Percentiles rank a stretch among this genome's conserved stretches.
Conservation (phyloP, 495 filamentous ascomycete species). For the Gamarada debralockiae region DNA sequence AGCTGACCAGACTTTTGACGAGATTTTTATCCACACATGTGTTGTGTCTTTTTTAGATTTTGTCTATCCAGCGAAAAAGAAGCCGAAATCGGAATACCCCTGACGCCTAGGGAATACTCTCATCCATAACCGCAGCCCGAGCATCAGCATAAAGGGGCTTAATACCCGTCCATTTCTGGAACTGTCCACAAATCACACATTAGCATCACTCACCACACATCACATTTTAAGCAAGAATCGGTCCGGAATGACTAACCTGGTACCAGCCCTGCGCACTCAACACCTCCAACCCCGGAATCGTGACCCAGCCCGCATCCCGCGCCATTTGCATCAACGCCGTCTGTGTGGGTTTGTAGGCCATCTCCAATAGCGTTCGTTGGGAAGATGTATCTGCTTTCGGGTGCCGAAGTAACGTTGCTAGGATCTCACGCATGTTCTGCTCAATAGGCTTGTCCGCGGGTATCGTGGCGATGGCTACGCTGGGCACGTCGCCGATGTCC, state of each 20-base stretch:
- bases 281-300: constrained; percentile 84
- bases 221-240: neutral
- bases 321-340: constrained; percentile 88
- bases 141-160: constrained; percentile 64
- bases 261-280: constrained; percentile 85
- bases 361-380: constrained; percentile 73
- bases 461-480: constrained; percentile 82
- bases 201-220: too few relatives aligned
- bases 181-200: constrained; percentile 41
- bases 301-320: constrained; percentile 75
- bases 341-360: constrained; percentile 88
- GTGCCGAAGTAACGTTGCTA: constrained; percentile 59
- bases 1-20: neutral
- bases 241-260: constrained; percentile 45
- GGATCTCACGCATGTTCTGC: constrained; percentile 57
- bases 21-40: neutral
- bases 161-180: constrained; percentile 77
- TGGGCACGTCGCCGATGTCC: constrained; percentile 49
- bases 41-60: too few relatives aligned
- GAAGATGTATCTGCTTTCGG: constrained; percentile 34
- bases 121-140: constrained; percentile 43
- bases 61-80: neutral
- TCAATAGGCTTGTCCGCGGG: constrained; percentile 89
- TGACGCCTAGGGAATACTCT: neutral
- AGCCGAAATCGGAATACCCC: neutral